A percentile compares a stretch with the other conserved stretches of the same genome.
Evolutionary conservation across 768 basidiomycete species (phyloP).

Genomic region (Psilocybe cubensis): DNA sequence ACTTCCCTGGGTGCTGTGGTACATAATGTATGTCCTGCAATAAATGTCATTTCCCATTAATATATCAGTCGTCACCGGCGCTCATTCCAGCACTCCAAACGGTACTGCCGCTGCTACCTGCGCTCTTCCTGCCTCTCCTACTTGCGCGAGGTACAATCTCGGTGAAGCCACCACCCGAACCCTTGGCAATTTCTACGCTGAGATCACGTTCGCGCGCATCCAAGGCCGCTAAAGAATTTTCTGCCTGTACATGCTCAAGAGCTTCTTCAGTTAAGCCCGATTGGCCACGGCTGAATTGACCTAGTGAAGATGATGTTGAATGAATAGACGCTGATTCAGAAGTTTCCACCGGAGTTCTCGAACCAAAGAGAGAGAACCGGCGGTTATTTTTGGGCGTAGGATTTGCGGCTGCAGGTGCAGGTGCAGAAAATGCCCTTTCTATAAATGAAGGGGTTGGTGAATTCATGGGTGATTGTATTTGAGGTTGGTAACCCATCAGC

Average conservation of each 20-base stretch:
- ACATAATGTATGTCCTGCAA: neutral
- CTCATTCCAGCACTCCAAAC: conserved; percentile 90
- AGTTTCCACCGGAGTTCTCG: conserved; percentile 38
- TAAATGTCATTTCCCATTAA: neutral
- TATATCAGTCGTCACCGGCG: conserved; percentile 50
- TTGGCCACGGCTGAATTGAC: conserved; percentile 29
- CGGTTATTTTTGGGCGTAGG: conserved; percentile 35
- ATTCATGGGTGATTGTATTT: conserved; percentile 43
- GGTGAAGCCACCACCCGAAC: conserved; percentile 75
- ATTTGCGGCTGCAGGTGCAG: conserved; percentile 18
- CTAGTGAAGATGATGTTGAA: conserved; percentile 42
- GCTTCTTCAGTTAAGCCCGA: conserved; percentile 72
- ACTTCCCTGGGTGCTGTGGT: conserved; percentile 1
- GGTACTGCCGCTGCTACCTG: conserved; percentile 73
- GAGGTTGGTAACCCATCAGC: conserved; percentile 86
- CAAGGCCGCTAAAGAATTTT: conserved; percentile 74
- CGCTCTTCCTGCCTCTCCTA: conserved; percentile 62
- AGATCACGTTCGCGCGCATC: conserved; percentile 79
- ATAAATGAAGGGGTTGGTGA: conserved; percentile 32
- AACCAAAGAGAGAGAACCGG: conserved; percentile 79
- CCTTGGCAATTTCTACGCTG: conserved; percentile 77
- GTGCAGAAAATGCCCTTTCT: conserved; percentile 29
- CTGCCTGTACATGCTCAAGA: conserved; percentile 78
- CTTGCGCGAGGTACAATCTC: conserved; percentile 65
- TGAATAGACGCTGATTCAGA: conserved; percentile 54